Base-by-base conservation (phyloP, 768 basidiomycete species). In the Tricholoma sp. region DNA sequence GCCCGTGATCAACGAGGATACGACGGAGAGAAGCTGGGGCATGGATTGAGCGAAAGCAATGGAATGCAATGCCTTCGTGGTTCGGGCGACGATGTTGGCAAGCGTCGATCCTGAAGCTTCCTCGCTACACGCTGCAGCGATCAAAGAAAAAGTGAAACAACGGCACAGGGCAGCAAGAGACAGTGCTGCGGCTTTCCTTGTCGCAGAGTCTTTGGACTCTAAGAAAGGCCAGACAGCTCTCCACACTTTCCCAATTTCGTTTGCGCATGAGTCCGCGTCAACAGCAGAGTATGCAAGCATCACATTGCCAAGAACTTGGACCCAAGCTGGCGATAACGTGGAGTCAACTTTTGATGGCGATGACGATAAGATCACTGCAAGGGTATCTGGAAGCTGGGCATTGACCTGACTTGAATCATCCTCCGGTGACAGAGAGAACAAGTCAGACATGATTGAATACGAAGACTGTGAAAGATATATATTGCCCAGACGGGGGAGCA, bases 381-480 rank as follows among this genome's bases (percentile, higher is more conserved):
- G 74, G 39, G 92, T 79, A 57, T 76, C 74, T 49, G 82, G 73
- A 42, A 89, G 75, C 60, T 86, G 83, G 55, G 79, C 76, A 32
- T 75, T 70, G 50, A 82, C 68, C 57, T 76, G 74, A 58, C 72
- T 75, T 3, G 77, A 75, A 6, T 76, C 78, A 47, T 84, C 83
- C 50, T 79, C 74, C 10, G 75, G 67, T 2, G 82, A 77, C 15
- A 77, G 68, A 20, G 80, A 68, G 59, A 98, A 86, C 4, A 98
- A 78, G 60, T 88, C 87, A 32, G 94, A 85, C 60, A 99, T 79
- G 49, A 95, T 80, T 37, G 89, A 85, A 68, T 95, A 98, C 31
- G 90, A 80, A 12, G 91, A 84, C 69, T 94, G 88, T 1, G 95
- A 89, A 42, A 99, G 80, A 69, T 94, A 97, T 18, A 89, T 83